A percentile compares a stretch with the other conserved stretches of the same genome.
Evolutionary conservation across 352 stramenopile genomes (phyloP).

Genomic region (Plasmopara muralis): DNA sequence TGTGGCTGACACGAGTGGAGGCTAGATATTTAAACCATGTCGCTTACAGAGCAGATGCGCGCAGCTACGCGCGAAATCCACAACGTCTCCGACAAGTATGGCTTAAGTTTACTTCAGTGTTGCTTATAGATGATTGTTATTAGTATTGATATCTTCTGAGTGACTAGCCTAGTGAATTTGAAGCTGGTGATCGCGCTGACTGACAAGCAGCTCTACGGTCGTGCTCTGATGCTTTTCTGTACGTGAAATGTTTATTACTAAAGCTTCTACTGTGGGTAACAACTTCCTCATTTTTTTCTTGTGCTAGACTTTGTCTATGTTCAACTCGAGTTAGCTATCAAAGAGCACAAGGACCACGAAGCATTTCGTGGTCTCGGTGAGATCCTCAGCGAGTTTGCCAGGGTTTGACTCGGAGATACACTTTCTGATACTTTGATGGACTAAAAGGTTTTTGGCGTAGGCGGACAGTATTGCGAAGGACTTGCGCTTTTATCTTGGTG

Average conservation of each 20-base stretch:
- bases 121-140: background rate
- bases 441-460: conserved; percentile 17
- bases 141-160: too few species aligned
- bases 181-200: conserved; percentile 65
- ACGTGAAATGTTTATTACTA: conserved; percentile 11
- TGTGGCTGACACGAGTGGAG: too few species aligned
- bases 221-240: conserved; percentile 66
- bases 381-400: conserved; percentile 35
- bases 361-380: conserved; percentile 35
- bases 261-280: background rate
- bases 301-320: conserved; percentile 53
- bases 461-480: conserved; percentile 55
- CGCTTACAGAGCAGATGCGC: conserved; percentile 48
- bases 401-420: conserved; percentile 18
- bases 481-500: conserved; percentile 48
- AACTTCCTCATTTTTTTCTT: background rate
- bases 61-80: conserved; percentile 42
- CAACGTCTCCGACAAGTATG: conserved; percentile 49
- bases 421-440: conserved; percentile 4
- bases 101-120: background rate
- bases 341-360: conserved; percentile 37
- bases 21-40: background rate
- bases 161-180: conserved; percentile 47
- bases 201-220: conserved; percentile 58
- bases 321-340: conserved; percentile 51